These are phyloP conservation scores for Yamagishiella unicocca DNA, from an alignment of 139 green algal species.

Conservation along the genomic window DNA sequence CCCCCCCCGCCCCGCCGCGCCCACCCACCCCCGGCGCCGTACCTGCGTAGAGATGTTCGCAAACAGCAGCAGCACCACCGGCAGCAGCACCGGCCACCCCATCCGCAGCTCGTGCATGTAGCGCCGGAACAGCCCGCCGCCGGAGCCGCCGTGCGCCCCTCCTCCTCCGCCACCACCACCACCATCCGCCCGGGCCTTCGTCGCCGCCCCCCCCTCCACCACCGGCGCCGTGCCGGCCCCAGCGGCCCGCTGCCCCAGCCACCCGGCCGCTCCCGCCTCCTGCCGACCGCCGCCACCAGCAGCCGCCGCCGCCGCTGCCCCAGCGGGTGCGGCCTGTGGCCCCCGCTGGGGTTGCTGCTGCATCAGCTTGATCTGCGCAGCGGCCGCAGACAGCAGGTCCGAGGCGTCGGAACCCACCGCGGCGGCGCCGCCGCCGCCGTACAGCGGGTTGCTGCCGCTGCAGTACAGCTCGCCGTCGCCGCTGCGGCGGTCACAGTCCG, in stretches of 20 bases:
- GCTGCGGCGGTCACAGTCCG: neutral
- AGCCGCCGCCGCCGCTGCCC: no score
- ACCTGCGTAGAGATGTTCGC: slow-evolving; percentile 44
- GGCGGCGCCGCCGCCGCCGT: neutral
- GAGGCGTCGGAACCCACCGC: neutral
- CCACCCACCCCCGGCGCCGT: neutral
- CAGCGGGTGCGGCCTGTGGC: neutral
- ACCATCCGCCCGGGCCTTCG: neutral
- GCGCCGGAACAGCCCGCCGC: slow-evolving; percentile 9
- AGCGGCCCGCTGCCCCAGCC: neutral
- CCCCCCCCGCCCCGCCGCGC: no score
- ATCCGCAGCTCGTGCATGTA: slow-evolving; percentile 32
- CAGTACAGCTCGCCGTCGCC: neutral
- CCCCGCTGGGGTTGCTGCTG: neutral
- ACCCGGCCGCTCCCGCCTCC: neutral
- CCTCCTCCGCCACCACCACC: neutral
- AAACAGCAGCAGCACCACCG: slow-evolving; percentile 42
- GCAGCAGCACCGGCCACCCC: slow-evolving; percentile 42
- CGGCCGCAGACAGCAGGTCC: neutral
- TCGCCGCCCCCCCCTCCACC: neutral
- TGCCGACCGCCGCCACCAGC: no score
- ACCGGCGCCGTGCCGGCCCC: neutral
- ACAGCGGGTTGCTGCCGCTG: neutral
- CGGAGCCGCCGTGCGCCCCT: neutral
- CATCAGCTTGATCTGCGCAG: neutral